Evolutionary conservation across 805 yeast species (phyloP).

Genomic region (Yarrowia sp.): DNA sequence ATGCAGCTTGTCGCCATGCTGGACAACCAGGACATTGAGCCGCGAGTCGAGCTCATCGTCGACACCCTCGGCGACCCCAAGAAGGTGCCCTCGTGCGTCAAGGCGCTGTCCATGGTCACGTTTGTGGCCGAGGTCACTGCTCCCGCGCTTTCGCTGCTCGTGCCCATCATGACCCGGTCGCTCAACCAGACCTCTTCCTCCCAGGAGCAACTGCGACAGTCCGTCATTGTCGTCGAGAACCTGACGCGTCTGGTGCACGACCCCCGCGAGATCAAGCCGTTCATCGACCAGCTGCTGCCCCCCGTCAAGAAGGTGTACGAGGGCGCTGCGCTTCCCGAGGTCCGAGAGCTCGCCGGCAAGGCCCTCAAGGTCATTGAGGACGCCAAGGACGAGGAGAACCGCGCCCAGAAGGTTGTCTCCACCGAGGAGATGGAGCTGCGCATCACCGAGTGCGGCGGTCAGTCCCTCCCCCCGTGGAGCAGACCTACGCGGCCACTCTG

Average conservation of each 20-base stretch:
- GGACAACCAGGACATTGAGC: conserved; percentile 88
- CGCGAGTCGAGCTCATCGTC: conserved; percentile 79
- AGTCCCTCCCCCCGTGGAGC: conserved; percentile 39
- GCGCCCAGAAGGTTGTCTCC: conserved; percentile 72
- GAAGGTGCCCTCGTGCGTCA: conserved; percentile 85
- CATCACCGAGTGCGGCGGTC: conserved; percentile 43
- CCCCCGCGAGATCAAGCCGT: conserved; percentile 84
- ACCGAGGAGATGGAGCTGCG: conserved; percentile 44
- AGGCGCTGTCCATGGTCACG: conserved; percentile 86
- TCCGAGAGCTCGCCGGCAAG: conserved; percentile 85
- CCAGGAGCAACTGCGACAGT: conserved; percentile 94
- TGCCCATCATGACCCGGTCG: conserved; percentile 89
- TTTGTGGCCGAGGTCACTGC: conserved; percentile 98
- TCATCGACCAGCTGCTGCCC: conserved; percentile 84
- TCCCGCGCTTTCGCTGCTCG: conserved; percentile 85
- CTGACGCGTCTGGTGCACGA: conserved; percentile 92
- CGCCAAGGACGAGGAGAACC: conserved; percentile 72
- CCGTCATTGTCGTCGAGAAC: conserved; percentile 93
- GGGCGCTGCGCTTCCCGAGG: conserved; percentile 94
- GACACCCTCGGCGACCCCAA: conserved; percentile 88
- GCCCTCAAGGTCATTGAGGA: conserved; percentile 79
- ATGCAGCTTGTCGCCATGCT: conserved; percentile 71
- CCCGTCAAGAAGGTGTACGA: conserved; percentile 84
- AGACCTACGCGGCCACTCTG: conserved; percentile 39
- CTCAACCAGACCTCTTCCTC: conserved; percentile 82